Percentiles rank a stretch among this genome's conserved stretches.
Conservation (phyloP, 768 basidiomycete genomes). For the Tremella yokohamensis region DNA sequence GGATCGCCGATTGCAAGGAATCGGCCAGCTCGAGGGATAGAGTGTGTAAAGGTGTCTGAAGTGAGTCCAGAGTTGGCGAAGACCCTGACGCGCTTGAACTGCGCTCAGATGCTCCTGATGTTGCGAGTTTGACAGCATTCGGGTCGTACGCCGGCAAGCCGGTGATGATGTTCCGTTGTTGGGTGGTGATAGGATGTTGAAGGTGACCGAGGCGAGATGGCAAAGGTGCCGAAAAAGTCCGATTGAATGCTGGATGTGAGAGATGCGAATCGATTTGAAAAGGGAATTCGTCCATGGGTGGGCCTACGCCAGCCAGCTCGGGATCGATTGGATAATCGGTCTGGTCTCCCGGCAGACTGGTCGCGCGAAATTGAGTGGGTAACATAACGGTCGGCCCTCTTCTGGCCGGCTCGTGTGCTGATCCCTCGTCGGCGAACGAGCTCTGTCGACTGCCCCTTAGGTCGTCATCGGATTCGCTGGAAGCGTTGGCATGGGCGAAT, state of each 20-base stretch:
- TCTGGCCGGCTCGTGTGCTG: neutral
- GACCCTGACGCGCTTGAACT: neutral
- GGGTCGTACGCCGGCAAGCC: slow-evolving; percentile 16
- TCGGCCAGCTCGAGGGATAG: slow-evolving; percentile 85
- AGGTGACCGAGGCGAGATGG: slow-evolving; percentile 73
- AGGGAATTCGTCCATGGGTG: slow-evolving; percentile 8
- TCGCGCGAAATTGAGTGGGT: slow-evolving; percentile 12
- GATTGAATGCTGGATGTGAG: slow-evolving; percentile 60
- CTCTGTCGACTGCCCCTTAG: slow-evolving; percentile 5
- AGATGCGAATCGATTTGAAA: slow-evolving; percentile 13
- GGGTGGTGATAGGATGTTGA: slow-evolving; percentile 58
- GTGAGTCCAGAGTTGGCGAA: neutral
- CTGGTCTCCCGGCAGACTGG: slow-evolving; percentile 17
- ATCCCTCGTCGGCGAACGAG: slow-evolving; percentile 7
- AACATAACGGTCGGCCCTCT: slow-evolving; percentile 11
- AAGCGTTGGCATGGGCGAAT: slow-evolving; percentile 5
- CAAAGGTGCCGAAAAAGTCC: slow-evolving; percentile 76
- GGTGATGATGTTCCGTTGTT: too few species aligned
- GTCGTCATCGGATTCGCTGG: slow-evolving; percentile 23
- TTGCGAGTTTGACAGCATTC: neutral
- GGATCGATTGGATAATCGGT: slow-evolving; percentile 22
- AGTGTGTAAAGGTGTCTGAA: slow-evolving; percentile 38
- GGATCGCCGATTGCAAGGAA: slow-evolving; percentile 81
- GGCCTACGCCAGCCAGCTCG: slow-evolving; percentile 15
- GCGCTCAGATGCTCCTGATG: neutral